A percentile compares a stretch with the other conserved stretches of the same genome.
These are phyloP conservation scores for Juglanconis sp. DNA, from an alignment of 2,329 filamentous ascomycete species.

Conservation along the genomic window DNA sequence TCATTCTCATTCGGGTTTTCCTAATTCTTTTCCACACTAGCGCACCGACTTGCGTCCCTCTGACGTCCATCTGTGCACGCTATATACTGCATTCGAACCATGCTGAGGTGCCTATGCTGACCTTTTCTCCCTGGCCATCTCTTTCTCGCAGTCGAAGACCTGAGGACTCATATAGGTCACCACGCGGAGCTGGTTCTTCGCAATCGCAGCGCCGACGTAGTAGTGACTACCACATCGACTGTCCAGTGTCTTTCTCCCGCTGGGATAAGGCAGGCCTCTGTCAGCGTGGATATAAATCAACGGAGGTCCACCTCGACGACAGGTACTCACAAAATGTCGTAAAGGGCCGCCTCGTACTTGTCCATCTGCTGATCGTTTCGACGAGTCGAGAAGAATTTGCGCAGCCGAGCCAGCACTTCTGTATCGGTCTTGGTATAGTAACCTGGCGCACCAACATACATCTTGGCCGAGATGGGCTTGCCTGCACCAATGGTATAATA, in stretches of 20 bases:
- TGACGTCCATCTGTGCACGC: no score
- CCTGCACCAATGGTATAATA: conserved; percentile 23
- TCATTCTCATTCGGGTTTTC: no score
- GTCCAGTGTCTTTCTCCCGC: conserved; percentile 1
- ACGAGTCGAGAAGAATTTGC: conserved; percentile 21
- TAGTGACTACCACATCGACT: conserved; percentile 4
- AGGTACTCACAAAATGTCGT: conserved; percentile 18
- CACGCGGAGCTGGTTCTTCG: conserved; percentile 9
- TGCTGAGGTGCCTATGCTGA: no score
- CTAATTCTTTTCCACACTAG: no score
- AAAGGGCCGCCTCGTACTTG: conserved; percentile 22
- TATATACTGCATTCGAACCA: no score
- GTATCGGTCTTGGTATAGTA: conserved; percentile 23
- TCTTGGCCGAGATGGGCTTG: conserved; percentile 21
- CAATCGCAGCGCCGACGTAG: conserved; percentile 2
- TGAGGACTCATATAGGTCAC: conserved; percentile 7
- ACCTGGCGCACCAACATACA: conserved; percentile 22
- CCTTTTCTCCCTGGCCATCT: background rate
- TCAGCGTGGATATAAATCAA: background rate
- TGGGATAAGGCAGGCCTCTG: background rate
- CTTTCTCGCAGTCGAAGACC: conserved; percentile 7
- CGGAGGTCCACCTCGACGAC: no score
- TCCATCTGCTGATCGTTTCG: conserved; percentile 19
- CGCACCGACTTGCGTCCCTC: no score
- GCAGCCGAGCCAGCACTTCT: conserved; percentile 21